Evolutionary conservation across 805 yeast genomes (phyloP), one percentile per base, ranked within the genome.

Genomic region (Spencermartinsiella europaea): DNA sequence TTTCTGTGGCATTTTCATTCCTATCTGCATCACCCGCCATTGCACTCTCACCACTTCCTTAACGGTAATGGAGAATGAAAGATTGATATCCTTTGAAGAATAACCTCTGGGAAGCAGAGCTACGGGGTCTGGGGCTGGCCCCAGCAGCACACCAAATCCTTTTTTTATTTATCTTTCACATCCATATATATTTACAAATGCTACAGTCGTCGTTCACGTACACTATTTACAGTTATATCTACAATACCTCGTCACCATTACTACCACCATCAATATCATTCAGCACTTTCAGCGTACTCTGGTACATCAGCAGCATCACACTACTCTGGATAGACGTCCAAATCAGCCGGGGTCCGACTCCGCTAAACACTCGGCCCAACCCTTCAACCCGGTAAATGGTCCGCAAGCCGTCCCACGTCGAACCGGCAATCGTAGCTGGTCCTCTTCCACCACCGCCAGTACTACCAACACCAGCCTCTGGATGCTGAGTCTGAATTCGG

Each of bases 261-360:
- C 31, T 22, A 8, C 25, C 14, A 37, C 14, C 38, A 5, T 43
- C 38, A 19, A 38, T 5, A 21, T 42, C 54, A 42, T 74, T 78
- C 42, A 83, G 66, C 25, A 72, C 66, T 55, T 79, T 79, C 58
- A 91, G 68, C 2, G 91, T 74, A 37, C 80, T 70, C 64, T 93
- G 99, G 66, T 93, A 93, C 34, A 90, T 70, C 53, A 91, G 70
- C 45, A 93, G 73, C 98, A 93, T 91, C 40, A 93, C 83, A 54
- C 95, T 85, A 64, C 96, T 86, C 65, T 93, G 99, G 16, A 90
- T 71, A 52, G 95, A 85, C 0, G 98, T 91, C 99, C 99, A 93
- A 3, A 93, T 83, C 54, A 89, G 81, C 52, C 99, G 74, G 0
- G 99, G 99, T 0, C 96, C 97, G 4, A 93, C 96, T 0, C 99